phyloP scores from a whole-genome alignment of 1,139 yeast genomes.

The Fermentozyma sake region DNA sequence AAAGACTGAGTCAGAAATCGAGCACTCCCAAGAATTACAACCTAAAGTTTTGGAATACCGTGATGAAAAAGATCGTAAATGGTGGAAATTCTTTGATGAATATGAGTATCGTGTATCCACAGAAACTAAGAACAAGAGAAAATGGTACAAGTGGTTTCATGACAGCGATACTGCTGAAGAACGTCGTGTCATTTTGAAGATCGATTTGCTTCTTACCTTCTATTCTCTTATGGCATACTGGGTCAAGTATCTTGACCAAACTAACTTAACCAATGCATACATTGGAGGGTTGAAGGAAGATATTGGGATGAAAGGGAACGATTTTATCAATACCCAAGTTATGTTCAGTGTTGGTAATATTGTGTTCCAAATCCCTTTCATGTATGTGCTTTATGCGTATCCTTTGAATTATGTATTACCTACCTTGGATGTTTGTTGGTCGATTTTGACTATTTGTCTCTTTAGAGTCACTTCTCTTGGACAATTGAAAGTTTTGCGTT shows the following conservation, averaged over 20 bases:
- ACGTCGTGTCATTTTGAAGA: conserved; percentile 53
- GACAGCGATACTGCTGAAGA: conserved; percentile 51
- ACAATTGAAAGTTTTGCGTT: conserved; percentile 53
- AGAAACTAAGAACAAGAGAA: conserved; percentile 31
- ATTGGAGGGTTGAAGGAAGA: conserved; percentile 61
- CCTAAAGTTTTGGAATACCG: conserved; percentile 37
- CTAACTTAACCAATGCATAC: conserved; percentile 63
- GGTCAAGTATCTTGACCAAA: conserved; percentile 65
- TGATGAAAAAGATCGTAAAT: conserved; percentile 57
- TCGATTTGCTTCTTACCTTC: conserved; percentile 56
- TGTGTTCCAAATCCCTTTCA: conserved; percentile 51
- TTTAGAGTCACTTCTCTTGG: conserved; percentile 43
- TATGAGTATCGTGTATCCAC: conserved; percentile 51
- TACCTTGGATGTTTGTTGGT: conserved; percentile 60
- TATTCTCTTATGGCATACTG: conserved; percentile 64
- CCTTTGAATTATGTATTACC: conserved; percentile 59
- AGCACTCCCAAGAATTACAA: conserved; percentile 1
- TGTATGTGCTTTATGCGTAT: conserved; percentile 39
- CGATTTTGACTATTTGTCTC: conserved; percentile 55
- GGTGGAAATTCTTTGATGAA: conserved; percentile 64
- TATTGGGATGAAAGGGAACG: conserved; percentile 60
- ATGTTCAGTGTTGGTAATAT: conserved; percentile 56
- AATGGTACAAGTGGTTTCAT: conserved; percentile 66
- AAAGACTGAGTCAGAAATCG: conserved; percentile 12
- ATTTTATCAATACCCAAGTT: conserved; percentile 57